Evolutionary conservation across 78 protist genomes (phyloP), one percentile per base, ranked within the genome.

Genomic region (Creolimax fragrantissima): DNA sequence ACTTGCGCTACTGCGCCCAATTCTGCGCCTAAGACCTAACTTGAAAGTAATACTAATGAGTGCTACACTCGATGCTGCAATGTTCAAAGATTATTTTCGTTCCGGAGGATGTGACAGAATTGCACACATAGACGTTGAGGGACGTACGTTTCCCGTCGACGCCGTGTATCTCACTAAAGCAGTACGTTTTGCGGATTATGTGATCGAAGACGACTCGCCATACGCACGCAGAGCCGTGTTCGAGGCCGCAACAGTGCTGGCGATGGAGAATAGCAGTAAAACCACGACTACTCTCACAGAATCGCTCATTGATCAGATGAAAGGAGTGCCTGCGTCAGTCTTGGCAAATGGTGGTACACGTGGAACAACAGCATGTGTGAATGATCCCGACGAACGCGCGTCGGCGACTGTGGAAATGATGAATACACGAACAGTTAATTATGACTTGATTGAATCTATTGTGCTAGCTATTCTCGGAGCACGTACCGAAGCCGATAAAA

Each of bases 61-160:
- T 35, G 98, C 98, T 37, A 95, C 97, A 3, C 3, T 95, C 42
- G 95, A 96, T 88, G 93, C 93, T 3, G 90, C 35, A 37, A 88
- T 94, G 35, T 96, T 96, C 84, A 4, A 93, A 2, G 42, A 35
- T 32, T 96, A 95, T 42, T 96, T 96, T 42, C 81, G 44, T 4
- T 93, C 92, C 6, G 24, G 36, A 41, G 93, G 94, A 17, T 58
- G 74, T 58, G 11, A 17, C 24, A 17, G 24, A 24, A 58, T 58
- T 32, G 74, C 74, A 32, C 74, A 58, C 74, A 24, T 58, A 58
- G 74, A 58, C 74, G 74, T 58, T 58, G 74, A 58, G 74, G 74
- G 74, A 17, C 11, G 74, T 17, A 58, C 74, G 39, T 58, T 58
- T 24, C 74, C 74, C 24, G 74, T 58, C 74, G 39, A 58, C 24